Conservation (phyloP, 2,329 filamentous ascomycete species). For the Drechslera avenae region DNA sequence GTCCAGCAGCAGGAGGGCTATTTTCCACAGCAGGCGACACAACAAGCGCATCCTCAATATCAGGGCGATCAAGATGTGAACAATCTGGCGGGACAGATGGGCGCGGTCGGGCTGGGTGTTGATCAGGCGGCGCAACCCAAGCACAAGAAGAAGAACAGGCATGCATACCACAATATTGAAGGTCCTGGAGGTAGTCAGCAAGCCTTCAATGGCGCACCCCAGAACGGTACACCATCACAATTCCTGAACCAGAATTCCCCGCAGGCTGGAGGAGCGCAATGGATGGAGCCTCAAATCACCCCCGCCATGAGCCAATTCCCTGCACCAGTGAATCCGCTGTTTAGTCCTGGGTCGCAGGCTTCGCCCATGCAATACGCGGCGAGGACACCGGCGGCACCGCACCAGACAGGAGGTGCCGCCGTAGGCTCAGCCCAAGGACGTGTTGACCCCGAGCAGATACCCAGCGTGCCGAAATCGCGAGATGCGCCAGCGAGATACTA, state of each 20-base stretch:
- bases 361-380: constrained; percentile 47
- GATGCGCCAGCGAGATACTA: constrained; percentile 84
- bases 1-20: constrained; percentile 48
- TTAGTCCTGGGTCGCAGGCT: constrained; percentile 49
- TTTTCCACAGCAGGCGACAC: constrained; percentile 47
- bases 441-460: constrained; percentile 90
- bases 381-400: constrained; percentile 30
- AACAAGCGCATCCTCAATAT: constrained; percentile 24
- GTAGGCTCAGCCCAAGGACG: constrained; percentile 70
- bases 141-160: constrained; percentile 89
- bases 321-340: constrained; percentile 59
- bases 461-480: constrained; percentile 84
- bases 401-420: constrained; percentile 39
- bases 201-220: constrained; percentile 71
- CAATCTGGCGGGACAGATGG: constrained; percentile 36
- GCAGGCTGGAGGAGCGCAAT: constrained; percentile 45
- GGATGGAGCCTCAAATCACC: constrained; percentile 50
- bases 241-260: constrained; percentile 60
- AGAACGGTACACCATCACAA: constrained; percentile 60
- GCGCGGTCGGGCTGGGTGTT: constrained; percentile 32
- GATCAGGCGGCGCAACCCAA: constrained; percentile 55
- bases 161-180: constrained; percentile 88
- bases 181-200: constrained; percentile 69
- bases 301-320: constrained; percentile 66
- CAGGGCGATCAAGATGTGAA: constrained; percentile 44